Conservation (phyloP, 176 grass and related monocot genomes). For the Eleusine indica region DNA sequence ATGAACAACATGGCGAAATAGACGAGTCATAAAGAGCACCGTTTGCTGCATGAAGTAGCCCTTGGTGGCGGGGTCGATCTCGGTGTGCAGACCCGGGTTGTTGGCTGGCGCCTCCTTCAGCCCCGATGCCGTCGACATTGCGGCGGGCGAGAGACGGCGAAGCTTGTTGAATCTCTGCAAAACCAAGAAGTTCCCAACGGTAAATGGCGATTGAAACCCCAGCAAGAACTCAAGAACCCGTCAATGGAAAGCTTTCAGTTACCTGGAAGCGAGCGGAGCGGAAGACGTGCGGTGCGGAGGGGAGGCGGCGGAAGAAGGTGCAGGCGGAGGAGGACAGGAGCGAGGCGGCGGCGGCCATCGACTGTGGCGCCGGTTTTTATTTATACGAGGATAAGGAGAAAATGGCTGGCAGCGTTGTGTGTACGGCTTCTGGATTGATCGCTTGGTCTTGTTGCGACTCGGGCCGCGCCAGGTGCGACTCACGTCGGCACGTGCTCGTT, state of each 20-base stretch:
- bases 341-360: conserved; percentile 54
- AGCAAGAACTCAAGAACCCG: background rate
- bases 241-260: background rate
- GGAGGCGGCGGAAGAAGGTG: conserved; percentile 37
- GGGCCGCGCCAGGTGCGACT: background rate
- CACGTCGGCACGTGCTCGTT: background rate
- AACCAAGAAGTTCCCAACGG: background rate
- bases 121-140: conserved; percentile 66
- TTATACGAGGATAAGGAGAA: conserved; percentile 34
- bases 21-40: conserved; percentile 4
- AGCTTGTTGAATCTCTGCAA: conserved; percentile 53
- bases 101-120: conserved; percentile 71
- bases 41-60: conserved; percentile 98
- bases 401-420: background rate
- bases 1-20: background rate
- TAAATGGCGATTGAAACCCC: conserved; percentile 27
- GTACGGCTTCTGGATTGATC: conserved; percentile 12
- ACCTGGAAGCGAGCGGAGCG: conserved; percentile 44
- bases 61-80: conserved; percentile 76
- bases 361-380: background rate
- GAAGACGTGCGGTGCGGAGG: conserved; percentile 19
- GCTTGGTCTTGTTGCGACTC: background rate
- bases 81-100: conserved; percentile 71
- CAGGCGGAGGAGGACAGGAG: conserved; percentile 21
- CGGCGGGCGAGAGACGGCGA: conserved; percentile 39